A percentile compares a stretch with the other conserved stretches of the same genome.
phyloP scores from a whole-genome alignment of 495 filamentous ascomycete species.

The Glutinoglossum americanum region DNA sequence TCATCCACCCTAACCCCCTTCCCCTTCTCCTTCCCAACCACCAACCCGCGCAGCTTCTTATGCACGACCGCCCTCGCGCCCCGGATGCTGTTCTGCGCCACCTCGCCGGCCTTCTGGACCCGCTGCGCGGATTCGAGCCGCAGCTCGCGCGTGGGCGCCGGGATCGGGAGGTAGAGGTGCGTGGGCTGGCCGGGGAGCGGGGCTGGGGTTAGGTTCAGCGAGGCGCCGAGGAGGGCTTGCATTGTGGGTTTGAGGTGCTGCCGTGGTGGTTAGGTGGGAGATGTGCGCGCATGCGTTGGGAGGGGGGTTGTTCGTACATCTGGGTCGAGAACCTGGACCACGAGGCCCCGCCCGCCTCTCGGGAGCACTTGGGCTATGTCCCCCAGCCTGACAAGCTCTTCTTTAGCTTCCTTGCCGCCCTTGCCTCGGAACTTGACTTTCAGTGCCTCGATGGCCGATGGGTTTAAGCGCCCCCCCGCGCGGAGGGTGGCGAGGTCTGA shows the following conservation, averaged over 20 bases:
- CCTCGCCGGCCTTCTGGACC: slow-evolving; percentile 39
- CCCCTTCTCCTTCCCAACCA: no score
- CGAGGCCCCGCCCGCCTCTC: slow-evolving; percentile 42
- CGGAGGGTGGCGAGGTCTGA: slow-evolving; percentile 45
- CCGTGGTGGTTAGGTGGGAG: no score
- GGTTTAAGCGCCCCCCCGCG: slow-evolving; percentile 45
- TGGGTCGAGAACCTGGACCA: slow-evolving; percentile 40
- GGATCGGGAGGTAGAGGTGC: slow-evolving; percentile 51
- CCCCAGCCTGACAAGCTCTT: slow-evolving; percentile 31
- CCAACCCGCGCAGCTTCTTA: slow-evolving; percentile 34
- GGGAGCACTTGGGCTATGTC: slow-evolving; percentile 62
- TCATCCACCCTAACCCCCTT: slow-evolving; percentile 47
- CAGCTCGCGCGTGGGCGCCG: slow-evolving; percentile 42
- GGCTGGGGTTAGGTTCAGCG: slow-evolving; percentile 45
- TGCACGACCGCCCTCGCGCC: slow-evolving; percentile 17
- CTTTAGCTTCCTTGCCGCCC: slow-evolving; percentile 10
- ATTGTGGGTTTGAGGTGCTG: slow-evolving; percentile 47
- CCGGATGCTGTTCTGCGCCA: slow-evolving; percentile 28
- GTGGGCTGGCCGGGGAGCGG: slow-evolving; percentile 40
- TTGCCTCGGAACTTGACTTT: slow-evolving; percentile 30
- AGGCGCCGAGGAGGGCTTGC: slow-evolving; percentile 43
- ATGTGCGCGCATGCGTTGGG: not conserved
- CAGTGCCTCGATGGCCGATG: slow-evolving; percentile 40
- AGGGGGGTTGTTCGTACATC: slow-evolving; percentile 31
- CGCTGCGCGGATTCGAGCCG: slow-evolving; percentile 28